Base-by-base conservation (phyloP, 2,329 filamentous ascomycete genomes). In the Aciculosporium take region DNA sequence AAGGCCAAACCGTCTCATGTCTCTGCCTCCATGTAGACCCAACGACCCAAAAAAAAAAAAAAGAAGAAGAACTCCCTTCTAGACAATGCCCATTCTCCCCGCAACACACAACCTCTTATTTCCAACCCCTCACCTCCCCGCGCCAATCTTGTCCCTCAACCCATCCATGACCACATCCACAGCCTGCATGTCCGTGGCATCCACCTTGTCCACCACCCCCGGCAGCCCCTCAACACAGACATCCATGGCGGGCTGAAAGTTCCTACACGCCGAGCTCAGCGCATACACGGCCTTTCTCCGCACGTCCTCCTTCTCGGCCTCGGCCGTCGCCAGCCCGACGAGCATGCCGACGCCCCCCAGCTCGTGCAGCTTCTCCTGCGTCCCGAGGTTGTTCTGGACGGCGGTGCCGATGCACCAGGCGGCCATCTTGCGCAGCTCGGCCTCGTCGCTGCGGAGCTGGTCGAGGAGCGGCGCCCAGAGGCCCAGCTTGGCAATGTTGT, bases 391-490 rank as follows among this genome's bases (percentile, higher is more conserved):
- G 66, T 98, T 98, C 70, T 96, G 88, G 45, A 98, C 91, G 8
- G 91, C 89, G 5, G 88, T 95, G 39, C 85, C 86, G 44, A 91
- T 68, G 65, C 87, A 95, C 84, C 86, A 94, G n/a, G 87, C 87
- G 3, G 89, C 88, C 74, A 86, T 87, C 53, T 71, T 77, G 48
- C 88, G 71, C 54, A 94, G 67, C 48, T 91, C 83, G 5, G 69
- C 57, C 55, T 91, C 81, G 9, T 73, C 68, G 53, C 79, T 71
- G 38, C 70, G 67, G 12, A 98, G 68, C 48, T 82, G 76, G 7
- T 69, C 63, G 9, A 95, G 67, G 30, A 98, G 68, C 8, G 85
- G 85, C 9, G 74, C 72, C 91, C 91, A 98, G 25, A 96, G 70
- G 6, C 73, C 72, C 17, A 95, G 66, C 23, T 74, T 74, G 49